These are phyloP conservation scores for Fusarium continuum DNA, from an alignment of 2,329 filamentous ascomycete species.

Conservation along the genomic window DNA sequence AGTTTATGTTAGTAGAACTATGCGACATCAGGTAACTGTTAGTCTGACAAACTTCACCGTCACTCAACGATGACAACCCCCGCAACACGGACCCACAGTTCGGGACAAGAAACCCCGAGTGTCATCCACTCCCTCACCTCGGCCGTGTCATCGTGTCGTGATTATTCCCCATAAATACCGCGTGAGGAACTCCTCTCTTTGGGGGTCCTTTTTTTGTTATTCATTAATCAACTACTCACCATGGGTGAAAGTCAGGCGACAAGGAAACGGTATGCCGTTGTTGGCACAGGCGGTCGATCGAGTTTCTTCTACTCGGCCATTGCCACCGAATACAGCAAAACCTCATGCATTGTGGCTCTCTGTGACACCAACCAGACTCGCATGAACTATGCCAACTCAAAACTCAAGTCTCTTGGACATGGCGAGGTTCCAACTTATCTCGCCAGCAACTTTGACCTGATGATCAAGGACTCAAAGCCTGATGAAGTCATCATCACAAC, in stretches of 20 bases:
- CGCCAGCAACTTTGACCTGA: conserved; percentile 64
- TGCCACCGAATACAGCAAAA: conserved; percentile 59
- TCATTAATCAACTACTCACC: not conserved
- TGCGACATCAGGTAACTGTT: not conserved
- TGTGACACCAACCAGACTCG: conserved; percentile 70
- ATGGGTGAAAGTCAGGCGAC: conserved; percentile 13
- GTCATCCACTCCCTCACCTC: conserved; percentile 1
- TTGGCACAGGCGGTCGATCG: conserved; percentile 68
- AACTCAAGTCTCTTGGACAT: conserved; percentile 58
- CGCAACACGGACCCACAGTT: conserved; percentile 13
- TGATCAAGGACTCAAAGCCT: conserved; percentile 65
- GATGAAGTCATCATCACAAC: conserved; percentile 71
- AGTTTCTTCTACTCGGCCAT: conserved; percentile 70
- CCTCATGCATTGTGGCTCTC: conserved; percentile 62
- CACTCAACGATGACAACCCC: conserved; percentile 3
- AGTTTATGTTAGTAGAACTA: not conserved
- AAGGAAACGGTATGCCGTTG: conserved; percentile 61
- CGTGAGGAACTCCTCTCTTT: not conserved
- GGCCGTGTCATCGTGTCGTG: not conserved
- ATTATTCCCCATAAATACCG: conserved; percentile 5
- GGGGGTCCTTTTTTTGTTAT: not conserved
- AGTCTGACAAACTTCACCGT: not conserved
- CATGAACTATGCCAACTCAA: conserved; percentile 64
- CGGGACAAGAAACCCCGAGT: conserved; percentile 26
- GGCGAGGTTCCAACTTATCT: conserved; percentile 61